Percentiles rank a stretch among this genome's conserved stretches.
These are phyloP conservation scores for Trichosanthes truncata DNA, from an alignment of 306 rosid species.

Conservation along the genomic window DNA sequence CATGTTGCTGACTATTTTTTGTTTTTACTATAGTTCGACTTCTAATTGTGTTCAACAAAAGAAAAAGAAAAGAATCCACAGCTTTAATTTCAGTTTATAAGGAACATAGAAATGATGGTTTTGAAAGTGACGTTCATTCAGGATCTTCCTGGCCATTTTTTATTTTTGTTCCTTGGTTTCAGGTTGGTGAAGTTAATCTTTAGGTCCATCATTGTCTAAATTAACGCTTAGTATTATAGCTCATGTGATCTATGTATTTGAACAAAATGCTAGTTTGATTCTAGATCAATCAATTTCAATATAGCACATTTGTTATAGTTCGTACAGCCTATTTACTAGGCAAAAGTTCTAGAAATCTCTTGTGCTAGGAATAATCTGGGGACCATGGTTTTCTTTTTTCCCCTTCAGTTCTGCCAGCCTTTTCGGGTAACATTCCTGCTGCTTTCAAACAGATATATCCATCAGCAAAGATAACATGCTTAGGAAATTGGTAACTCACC, in stretches of 20 bases:
- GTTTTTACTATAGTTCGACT: not conserved
- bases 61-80: not conserved
- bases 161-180: not conserved
- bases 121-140: not conserved
- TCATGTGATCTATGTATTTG: not conserved
- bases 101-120: not conserved
- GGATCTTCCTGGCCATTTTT: not conserved
- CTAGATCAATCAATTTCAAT: not conserved
- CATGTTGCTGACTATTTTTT: not conserved
- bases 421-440: conserved; percentile 92
- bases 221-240: not conserved
- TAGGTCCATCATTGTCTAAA: not conserved
- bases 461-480: conserved; percentile 78
- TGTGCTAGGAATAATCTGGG: not conserved
- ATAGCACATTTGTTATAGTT: not conserved
- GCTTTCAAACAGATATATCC: conserved; percentile 56
- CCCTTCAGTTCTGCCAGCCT: conserved; percentile 83
- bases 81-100: not conserved
- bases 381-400: conserved; percentile 14
- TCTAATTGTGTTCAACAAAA: not conserved
- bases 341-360: not conserved
- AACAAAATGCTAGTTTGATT: not conserved
- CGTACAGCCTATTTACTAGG: not conserved
- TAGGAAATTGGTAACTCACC: conserved; percentile 69
- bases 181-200: not conserved